Evolutionary conservation across 2,329 filamentous ascomycete genomes (phyloP).

Genomic region (Paraphoma sp.): DNA sequence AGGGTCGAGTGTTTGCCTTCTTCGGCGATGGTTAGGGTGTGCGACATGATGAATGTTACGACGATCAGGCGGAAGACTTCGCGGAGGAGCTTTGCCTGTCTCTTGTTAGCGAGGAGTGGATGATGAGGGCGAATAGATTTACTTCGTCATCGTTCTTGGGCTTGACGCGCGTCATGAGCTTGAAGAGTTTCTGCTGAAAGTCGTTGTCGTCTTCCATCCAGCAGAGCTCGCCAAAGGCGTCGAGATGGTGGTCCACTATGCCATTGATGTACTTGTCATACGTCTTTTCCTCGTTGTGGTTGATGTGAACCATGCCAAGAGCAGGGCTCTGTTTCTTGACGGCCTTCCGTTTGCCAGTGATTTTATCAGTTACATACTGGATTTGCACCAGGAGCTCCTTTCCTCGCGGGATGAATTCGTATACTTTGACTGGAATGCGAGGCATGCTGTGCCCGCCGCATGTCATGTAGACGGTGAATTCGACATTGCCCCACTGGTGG

Average conservation of each 20-base stretch:
- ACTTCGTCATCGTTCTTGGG: constrained; percentile 51
- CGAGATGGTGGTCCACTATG: constrained; percentile 50
- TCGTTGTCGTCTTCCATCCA: constrained; percentile 55
- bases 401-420: constrained; percentile 54
- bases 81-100: constrained; percentile 48
- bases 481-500: constrained; percentile 42
- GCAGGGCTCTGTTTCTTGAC: constrained; percentile 52
- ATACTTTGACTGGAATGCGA: constrained; percentile 53
- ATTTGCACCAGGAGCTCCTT: constrained; percentile 49
- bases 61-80: constrained; percentile 55
- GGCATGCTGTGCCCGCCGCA: constrained; percentile 51
- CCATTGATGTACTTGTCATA: constrained; percentile 55
- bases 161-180: constrained; percentile 49
- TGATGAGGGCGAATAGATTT: constrained; percentile 4
- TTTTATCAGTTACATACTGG: constrained; percentile 51
- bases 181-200: constrained; percentile 52
- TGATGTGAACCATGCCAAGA: constrained; percentile 54
- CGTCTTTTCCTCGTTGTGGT: constrained; percentile 51
- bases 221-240: constrained; percentile 51
- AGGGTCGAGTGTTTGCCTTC: constrained; percentile 47
- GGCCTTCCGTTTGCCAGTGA: constrained; percentile 39
- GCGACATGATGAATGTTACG: constrained; percentile 58
- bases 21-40: constrained; percentile 54
- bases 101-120: not conserved
- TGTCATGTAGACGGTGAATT: constrained; percentile 52